Evolutionary conservation across 768 basidiomycete species (phyloP).

Genomic region (Boletus patriciae): DNA sequence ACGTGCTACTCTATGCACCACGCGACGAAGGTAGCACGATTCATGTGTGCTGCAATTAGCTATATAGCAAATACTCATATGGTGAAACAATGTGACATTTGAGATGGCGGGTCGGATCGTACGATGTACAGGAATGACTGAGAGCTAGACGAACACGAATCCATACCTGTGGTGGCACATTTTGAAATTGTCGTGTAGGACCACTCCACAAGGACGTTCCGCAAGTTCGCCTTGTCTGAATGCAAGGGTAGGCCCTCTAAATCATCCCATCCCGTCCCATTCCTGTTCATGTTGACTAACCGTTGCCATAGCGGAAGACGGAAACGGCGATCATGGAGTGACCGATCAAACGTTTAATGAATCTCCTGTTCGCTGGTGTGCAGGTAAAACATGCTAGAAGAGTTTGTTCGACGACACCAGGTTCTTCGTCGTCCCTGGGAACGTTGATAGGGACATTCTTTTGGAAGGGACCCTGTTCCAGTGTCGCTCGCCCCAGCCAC

Average conservation of each 20-base stretch:
- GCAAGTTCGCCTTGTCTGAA: not conserved
- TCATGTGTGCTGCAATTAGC: not conserved
- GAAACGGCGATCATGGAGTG: not conserved
- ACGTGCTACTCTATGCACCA: not conserved
- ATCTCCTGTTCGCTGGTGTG: not conserved
- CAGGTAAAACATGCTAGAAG: not conserved
- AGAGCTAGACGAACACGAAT: not conserved
- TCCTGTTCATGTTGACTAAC: not conserved
- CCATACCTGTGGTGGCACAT: too few relatives aligned
- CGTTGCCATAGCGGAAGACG: not conserved
- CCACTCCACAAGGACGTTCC: not conserved
- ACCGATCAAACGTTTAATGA: too few relatives aligned
- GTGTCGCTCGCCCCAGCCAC: not conserved
- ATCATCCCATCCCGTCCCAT: not conserved
- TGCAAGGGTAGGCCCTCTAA: not conserved
- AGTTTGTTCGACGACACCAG: not conserved
- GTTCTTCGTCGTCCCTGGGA: not conserved
- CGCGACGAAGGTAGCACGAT: constrained; percentile 2
- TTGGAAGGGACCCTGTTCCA: not conserved
- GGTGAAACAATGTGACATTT: not conserved
- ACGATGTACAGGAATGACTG: not conserved
- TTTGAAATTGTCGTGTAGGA: not conserved
- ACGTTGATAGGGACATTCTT: not conserved
- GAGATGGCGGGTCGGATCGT: not conserved
- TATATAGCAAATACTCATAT: not conserved